Conservation (phyloP, 148 eudicot genomes). For the Rhododendron ferrugineum region DNA sequence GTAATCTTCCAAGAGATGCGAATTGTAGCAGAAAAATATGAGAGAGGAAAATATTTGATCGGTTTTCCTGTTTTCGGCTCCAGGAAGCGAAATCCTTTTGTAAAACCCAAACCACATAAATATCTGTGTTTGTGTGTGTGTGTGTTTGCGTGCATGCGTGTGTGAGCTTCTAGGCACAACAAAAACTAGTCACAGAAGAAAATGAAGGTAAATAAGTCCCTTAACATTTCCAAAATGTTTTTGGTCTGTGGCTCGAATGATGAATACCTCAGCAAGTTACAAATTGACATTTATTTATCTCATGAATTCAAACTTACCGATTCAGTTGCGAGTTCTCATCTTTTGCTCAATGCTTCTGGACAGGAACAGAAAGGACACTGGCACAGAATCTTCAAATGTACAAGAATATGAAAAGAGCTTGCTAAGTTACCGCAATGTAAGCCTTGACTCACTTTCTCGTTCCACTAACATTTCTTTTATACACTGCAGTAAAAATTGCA, state of each 20-base stretch:
- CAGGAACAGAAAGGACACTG: conserved; percentile 11
- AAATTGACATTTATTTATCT: background rate
- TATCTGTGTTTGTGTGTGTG: no score
- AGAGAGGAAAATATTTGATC: background rate
- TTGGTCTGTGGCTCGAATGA: background rate
- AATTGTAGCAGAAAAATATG: background rate
- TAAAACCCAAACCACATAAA: background rate
- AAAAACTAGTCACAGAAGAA: background rate
- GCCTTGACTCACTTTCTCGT: conserved; percentile 7
- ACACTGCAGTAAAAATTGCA: background rate
- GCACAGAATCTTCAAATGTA: conserved; percentile 7
- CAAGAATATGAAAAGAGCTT: conserved; percentile 11
- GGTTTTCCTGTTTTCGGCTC: background rate
- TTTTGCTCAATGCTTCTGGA: conserved; percentile 11
- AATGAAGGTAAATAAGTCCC: background rate
- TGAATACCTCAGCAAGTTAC: background rate
- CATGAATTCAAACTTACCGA: background rate
- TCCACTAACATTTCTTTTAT: background rate
- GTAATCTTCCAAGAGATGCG: background rate
- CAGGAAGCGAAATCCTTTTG: background rate
- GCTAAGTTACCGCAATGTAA: conserved; percentile 19
- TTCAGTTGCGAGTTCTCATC: conserved; percentile 6
- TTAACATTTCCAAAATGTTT: background rate
- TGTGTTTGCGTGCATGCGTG: background rate
- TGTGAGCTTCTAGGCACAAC: background rate